Evolutionary conservation across 2,329 filamentous ascomycete genomes (phyloP).

Genomic region (Alternaria sp.): DNA sequence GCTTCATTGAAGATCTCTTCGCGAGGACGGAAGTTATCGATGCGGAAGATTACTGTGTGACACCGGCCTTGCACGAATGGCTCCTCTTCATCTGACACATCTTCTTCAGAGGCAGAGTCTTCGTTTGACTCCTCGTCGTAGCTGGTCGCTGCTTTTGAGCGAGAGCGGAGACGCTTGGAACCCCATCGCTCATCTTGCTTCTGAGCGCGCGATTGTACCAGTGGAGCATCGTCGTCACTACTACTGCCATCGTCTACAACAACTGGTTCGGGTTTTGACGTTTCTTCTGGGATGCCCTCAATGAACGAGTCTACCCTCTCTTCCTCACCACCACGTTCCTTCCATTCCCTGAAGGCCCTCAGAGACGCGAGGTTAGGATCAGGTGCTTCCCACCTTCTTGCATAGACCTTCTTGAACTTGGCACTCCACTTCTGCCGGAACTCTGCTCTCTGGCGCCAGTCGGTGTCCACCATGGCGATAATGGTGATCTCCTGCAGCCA

Average conservation of each 20-base stretch:
- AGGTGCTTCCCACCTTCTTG: constrained; percentile 59
- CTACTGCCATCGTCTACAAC: constrained; percentile 14
- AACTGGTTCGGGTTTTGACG: background rate
- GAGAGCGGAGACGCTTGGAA: constrained; percentile 41
- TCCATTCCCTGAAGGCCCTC: constrained; percentile 54
- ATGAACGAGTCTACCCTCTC: constrained; percentile 35
- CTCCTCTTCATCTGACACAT: constrained; percentile 24
- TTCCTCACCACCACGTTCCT: constrained; percentile 26
- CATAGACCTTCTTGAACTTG: constrained; percentile 73
- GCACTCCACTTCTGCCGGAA: constrained; percentile 80
- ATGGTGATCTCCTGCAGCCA: constrained; percentile 75
- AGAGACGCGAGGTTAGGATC: constrained; percentile 53
- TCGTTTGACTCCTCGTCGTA: constrained; percentile 43
- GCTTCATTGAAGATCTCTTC: constrained; percentile 74
- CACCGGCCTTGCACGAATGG: constrained; percentile 72
- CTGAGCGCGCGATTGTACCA: constrained; percentile 28
- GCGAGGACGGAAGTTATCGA: constrained; percentile 78
- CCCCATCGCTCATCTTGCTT: constrained; percentile 40
- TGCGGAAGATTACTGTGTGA: constrained; percentile 72
- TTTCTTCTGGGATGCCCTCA: constrained; percentile 25
- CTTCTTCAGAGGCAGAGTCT: constrained; percentile 33
- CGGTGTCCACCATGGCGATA: constrained; percentile 74
- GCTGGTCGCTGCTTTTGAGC: constrained; percentile 33
- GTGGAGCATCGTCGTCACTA: constrained; percentile 40
- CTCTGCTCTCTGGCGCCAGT: constrained; percentile 81